These are phyloP conservation scores for Fusarium lyarnte DNA, from an alignment of 2,329 filamentous ascomycete species.

Conservation along the genomic window DNA sequence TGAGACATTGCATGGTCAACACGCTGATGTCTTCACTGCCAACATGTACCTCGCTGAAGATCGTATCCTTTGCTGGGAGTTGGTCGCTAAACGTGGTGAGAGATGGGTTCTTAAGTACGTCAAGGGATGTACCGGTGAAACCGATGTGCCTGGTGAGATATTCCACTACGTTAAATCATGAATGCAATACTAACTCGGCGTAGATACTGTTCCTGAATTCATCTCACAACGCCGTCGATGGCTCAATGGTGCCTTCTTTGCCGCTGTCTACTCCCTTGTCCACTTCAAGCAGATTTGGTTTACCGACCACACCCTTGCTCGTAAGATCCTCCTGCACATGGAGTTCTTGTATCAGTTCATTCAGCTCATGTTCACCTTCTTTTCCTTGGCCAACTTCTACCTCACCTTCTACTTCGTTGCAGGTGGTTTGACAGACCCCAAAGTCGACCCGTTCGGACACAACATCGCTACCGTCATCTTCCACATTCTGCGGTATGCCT, in stretches of 20 bases:
- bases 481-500: conserved; percentile 83
- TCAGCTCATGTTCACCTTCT: conserved; percentile 94
- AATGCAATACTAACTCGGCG: conserved; percentile 36
- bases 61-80: conserved; percentile 91
- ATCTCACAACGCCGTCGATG: conserved; percentile 95
- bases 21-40: conserved; percentile 96
- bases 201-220: conserved; percentile 93
- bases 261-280: conserved; percentile 94
- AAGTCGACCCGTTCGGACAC: conserved; percentile 91
- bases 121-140: conserved; percentile 95
- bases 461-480: conserved; percentile 87
- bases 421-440: conserved; percentile 82
- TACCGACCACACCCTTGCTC: conserved; percentile 88
- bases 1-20: conserved; percentile 93
- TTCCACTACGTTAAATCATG: background rate
- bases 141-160: conserved; percentile 89
- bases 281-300: conserved; percentile 93
- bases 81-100: conserved; percentile 94
- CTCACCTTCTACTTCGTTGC: conserved; percentile 98
- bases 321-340: conserved; percentile 91
- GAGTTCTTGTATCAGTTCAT: conserved; percentile 97
- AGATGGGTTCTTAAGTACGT: conserved; percentile 99
- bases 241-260: conserved; percentile 99
- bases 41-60: conserved; percentile 96
- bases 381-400: conserved; percentile 98